These are phyloP conservation scores for Ricinus communis DNA, from an alignment of 345 rosid species.

Conservation along the genomic window DNA sequence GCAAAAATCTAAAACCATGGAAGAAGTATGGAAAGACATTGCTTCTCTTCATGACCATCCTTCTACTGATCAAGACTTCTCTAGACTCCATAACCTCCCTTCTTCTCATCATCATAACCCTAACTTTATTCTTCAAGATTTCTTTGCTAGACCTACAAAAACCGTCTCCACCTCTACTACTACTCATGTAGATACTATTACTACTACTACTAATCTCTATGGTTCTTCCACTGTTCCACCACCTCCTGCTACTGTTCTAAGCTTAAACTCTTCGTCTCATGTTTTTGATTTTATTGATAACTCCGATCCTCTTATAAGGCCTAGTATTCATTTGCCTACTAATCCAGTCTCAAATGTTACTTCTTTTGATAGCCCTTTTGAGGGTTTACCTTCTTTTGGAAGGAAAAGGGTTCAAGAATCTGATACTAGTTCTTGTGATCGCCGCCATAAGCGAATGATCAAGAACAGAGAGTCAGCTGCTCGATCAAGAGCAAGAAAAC, in stretches of 20 bases:
- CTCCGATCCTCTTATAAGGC: constrained; percentile 30
- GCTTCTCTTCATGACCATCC: constrained; percentile 42
- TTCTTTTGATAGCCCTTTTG: constrained; percentile 36
- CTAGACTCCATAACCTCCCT: constrained; percentile 25
- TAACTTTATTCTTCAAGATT: constrained; percentile 61
- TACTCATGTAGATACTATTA: constrained; percentile 7
- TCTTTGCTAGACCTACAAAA: constrained; percentile 48
- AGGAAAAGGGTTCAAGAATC: constrained; percentile 50
- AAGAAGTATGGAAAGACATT: constrained; percentile 84
- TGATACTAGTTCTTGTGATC: constrained; percentile 39
- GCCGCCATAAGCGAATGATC: constrained; percentile 65
- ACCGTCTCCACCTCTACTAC: constrained; percentile 11
- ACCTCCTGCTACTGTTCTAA: constrained; percentile 52
- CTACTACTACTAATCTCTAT: not conserved
- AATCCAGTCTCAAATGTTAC: constrained; percentile 29
- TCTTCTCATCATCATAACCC: constrained; percentile 26
- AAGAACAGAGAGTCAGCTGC: constrained; percentile 89
- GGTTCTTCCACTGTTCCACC: constrained; percentile 20
- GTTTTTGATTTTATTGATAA: constrained; percentile 47
- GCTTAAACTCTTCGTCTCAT: constrained; percentile 42
- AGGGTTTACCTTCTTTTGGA: constrained; percentile 36
- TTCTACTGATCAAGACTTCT: constrained; percentile 22
- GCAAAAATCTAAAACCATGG: constrained; percentile 47
- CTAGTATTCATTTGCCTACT: constrained; percentile 31
- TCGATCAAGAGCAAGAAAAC: constrained; percentile 80